Evolutionary conservation across 116 monocot species (phyloP).

Genomic region (Phalaenopsis hybrid): DNA sequence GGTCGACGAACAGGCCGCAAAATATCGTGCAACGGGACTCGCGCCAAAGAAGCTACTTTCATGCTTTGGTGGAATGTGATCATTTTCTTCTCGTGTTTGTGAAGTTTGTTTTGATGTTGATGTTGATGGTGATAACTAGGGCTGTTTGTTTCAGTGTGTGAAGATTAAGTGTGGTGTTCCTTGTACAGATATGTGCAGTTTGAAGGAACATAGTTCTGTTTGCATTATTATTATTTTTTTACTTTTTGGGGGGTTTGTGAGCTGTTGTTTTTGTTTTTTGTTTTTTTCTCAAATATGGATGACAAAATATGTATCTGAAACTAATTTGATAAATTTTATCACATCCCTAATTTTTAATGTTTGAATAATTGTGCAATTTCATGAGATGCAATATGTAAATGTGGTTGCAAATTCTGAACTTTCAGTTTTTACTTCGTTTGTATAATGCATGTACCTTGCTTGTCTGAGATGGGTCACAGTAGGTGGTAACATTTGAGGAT

Average conservation of each 20-base stretch:
- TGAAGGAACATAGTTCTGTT: not conserved
- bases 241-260: not conserved
- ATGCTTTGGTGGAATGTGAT: constrained; percentile 16
- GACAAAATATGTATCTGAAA: constrained; percentile 1
- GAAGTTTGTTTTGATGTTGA: not conserved
- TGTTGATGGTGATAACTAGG: not conserved
- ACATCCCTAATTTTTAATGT: not conserved
- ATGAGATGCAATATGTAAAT: not conserved
- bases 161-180: not conserved
- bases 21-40: constrained; percentile 40
- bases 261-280: not conserved
- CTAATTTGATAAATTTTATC: not conserved
- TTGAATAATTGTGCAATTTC: not conserved
- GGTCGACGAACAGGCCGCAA: constrained; percentile 55
- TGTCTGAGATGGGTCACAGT: too few species aligned
- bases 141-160: not conserved
- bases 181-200: not conserved
- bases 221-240: not conserved
- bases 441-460: too few species aligned
- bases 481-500: too few species aligned
- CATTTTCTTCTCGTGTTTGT: not conserved
- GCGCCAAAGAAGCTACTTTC: constrained; percentile 40
- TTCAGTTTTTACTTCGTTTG: too few species aligned
- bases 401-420: not conserved
- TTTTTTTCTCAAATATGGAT: not conserved